Evolutionary conservation across 2,329 filamentous ascomycete genomes (phyloP).

Genomic region (Scedosporium boydii): DNA sequence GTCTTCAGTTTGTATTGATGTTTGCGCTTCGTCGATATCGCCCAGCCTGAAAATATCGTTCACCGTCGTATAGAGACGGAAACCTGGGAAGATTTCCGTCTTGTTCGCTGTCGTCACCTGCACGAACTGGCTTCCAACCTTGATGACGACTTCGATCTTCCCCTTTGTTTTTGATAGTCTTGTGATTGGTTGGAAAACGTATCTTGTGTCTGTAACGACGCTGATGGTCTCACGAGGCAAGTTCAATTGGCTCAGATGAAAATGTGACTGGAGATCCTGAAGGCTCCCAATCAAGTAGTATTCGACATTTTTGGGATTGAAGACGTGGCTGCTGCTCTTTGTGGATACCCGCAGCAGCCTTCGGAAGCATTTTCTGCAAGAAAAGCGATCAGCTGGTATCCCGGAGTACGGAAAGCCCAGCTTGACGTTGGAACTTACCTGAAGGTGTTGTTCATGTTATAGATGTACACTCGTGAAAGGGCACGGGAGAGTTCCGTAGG

Average conservation of each 20-base stretch:
- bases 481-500: conserved; percentile 52
- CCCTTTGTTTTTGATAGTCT: conserved; percentile 59
- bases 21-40: conserved; percentile 58
- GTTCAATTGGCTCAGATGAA: conserved; percentile 56
- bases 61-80: conserved; percentile 52
- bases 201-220: conserved; percentile 56
- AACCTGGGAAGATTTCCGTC: conserved; percentile 55
- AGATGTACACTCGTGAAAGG: conserved; percentile 54
- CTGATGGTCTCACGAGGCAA: conserved; percentile 62
- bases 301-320: conserved; percentile 56
- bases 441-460: conserved; percentile 66
- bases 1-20: conserved; percentile 55
- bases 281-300: conserved; percentile 58
- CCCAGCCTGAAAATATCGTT: conserved; percentile 62
- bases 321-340: conserved; percentile 49
- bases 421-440: conserved; percentile 27
- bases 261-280: conserved; percentile 56
- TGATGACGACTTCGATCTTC: conserved; percentile 60
- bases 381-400: background rate
- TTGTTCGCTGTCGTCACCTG: conserved; percentile 61
- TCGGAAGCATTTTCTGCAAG: conserved; percentile 50
- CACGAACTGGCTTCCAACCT: conserved; percentile 60
- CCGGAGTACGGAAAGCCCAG: background rate
- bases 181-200: conserved; percentile 56
- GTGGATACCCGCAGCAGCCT: conserved; percentile 52